Percentiles rank a stretch among this genome's conserved stretches.
Evolutionary conservation across 163 green algal genomes (phyloP).

Genomic region (Chloromonas sp.): DNA sequence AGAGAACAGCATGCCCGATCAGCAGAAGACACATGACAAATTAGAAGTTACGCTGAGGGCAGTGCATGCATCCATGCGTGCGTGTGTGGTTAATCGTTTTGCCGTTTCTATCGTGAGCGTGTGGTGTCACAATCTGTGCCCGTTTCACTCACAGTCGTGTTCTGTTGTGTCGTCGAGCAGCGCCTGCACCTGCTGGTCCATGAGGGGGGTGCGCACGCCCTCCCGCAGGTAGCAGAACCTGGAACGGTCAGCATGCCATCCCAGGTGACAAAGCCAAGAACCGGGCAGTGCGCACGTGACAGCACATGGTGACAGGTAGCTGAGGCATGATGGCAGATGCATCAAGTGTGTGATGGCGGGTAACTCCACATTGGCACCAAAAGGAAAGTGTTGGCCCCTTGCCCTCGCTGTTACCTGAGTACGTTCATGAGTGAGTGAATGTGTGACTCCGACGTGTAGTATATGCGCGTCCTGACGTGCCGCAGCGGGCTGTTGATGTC

Average conservation of each 20-base stretch:
- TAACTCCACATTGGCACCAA: too few species aligned
- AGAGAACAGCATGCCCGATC: too few species aligned
- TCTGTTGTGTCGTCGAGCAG: constrained; percentile 54
- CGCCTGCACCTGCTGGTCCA: neutral
- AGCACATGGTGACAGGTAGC: too few species aligned
- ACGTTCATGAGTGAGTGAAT: constrained; percentile 95
- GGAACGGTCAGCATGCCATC: neutral
- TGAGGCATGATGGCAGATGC: too few species aligned
- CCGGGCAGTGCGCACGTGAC: neutral
- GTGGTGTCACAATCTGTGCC: too few species aligned
- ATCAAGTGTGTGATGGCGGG: too few species aligned
- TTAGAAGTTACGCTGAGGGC: too few species aligned
- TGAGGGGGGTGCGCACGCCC: neutral
- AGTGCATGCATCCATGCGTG: too few species aligned
- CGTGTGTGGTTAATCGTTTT: too few species aligned
- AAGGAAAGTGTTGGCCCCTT: too few species aligned
- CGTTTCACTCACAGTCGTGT: constrained; percentile 57
- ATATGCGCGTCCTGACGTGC: constrained; percentile 96
- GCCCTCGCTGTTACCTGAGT: constrained; percentile 49
- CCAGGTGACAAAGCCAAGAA: neutral
- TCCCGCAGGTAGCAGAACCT: constrained; percentile 7
- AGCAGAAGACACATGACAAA: too few species aligned
- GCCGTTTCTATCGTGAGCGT: too few species aligned
- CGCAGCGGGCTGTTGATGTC: constrained; percentile 91
- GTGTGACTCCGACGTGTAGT: constrained; percentile 96